Evolutionary conservation across 352 stramenopile species (phyloP).

Genomic region (Paralagenidium karlingii): DNA sequence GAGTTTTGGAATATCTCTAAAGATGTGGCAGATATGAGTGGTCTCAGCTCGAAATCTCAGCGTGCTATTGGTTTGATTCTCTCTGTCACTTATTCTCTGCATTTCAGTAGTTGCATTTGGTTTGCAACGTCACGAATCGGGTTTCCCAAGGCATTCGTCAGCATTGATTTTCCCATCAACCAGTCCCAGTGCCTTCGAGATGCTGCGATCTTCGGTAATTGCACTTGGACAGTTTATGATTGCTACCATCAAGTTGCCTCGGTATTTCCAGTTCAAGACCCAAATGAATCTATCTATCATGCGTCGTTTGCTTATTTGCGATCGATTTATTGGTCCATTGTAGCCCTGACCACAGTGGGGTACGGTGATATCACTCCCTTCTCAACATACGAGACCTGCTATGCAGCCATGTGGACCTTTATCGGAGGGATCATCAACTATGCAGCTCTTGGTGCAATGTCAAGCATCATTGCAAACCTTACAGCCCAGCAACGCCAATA

Average conservation of each 20-base stretch:
- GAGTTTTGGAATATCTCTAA: slow-evolving; percentile 21
- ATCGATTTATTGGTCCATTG: slow-evolving; percentile 63
- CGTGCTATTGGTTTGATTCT: slow-evolving; percentile 32
- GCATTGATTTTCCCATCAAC: slow-evolving; percentile 9
- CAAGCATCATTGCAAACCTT: slow-evolving; percentile 59
- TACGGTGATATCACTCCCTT: slow-evolving; percentile 69
- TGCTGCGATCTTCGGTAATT: slow-evolving; percentile 39
- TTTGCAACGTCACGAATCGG: slow-evolving; percentile 49
- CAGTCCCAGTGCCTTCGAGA: slow-evolving; percentile 29
- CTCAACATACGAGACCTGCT: slow-evolving; percentile 56
- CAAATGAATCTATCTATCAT: slow-evolving; percentile 19
- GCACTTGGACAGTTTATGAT: slow-evolving; percentile 56
- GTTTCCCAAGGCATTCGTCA: slow-evolving; percentile 4
- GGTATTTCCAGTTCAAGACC: slow-evolving; percentile 31
- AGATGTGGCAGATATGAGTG: slow-evolving; percentile 38
- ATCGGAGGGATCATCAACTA: slow-evolving; percentile 68
- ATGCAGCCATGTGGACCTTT: slow-evolving; percentile 65
- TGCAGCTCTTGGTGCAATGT: slow-evolving; percentile 65
- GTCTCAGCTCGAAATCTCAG: slow-evolving; percentile 46
- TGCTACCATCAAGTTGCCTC: slow-evolving; percentile 48
- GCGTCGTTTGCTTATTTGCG: slow-evolving; percentile 50
- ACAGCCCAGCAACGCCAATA: slow-evolving; percentile 45
- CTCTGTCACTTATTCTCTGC: slow-evolving; percentile 33
- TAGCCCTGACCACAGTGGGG: slow-evolving; percentile 50
- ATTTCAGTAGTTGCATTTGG: slow-evolving; percentile 53